Evolutionary conservation across 2,329 filamentous ascomycete genomes (phyloP), one percentile per base, ranked within the genome.

Genomic region (Alternaria gansuensis): DNA sequence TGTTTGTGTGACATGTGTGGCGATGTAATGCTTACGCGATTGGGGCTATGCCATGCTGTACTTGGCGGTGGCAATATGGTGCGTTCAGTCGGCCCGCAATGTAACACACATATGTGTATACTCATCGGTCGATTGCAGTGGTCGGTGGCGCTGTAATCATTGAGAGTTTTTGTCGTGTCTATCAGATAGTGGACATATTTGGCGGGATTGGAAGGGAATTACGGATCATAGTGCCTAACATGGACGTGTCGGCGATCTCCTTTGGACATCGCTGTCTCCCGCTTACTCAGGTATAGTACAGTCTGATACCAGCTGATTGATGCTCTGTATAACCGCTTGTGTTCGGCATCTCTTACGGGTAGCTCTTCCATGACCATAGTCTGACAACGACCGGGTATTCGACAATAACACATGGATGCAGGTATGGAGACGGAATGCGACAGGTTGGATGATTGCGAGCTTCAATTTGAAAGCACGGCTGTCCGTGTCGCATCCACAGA

Each of bases 381-480:
- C 21, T 24, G 14, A 21, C 21, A 40, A 40, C 21, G 21, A 40
- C 37, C 24, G 14, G 21, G 21, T 24, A 24, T 40, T 7, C 21
- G 21, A 40, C 37, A 24, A 34, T 33, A 26, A 9, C 31, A 33
- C 31, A 24, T 48, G 44, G 21, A 17, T 48, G 17, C 21, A 17
- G 24, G 29, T 24, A 24, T 13, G 5, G 17, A 36, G 31, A 36
- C 13, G 31, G 31, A 17, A 48, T 17, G 31, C 31, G 44, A 48
- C 21, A 8, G 21, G 44, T 26, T 26, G 31, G 29, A 31, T 34
- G n/a, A 21, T 48, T 36, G 5, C 37, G 5, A 48, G 44, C 21
- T 48, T 48, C 44, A 21, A 23, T 21, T 26, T 48, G 14, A 41
- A 48, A 31, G 44, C 21, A 48, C 44, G 44, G 34, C 34, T 48